Evolutionary conservation across 345 rosid species (phyloP), one percentile per base, ranked within the genome.

Genomic region (Theobroma cacao): DNA sequence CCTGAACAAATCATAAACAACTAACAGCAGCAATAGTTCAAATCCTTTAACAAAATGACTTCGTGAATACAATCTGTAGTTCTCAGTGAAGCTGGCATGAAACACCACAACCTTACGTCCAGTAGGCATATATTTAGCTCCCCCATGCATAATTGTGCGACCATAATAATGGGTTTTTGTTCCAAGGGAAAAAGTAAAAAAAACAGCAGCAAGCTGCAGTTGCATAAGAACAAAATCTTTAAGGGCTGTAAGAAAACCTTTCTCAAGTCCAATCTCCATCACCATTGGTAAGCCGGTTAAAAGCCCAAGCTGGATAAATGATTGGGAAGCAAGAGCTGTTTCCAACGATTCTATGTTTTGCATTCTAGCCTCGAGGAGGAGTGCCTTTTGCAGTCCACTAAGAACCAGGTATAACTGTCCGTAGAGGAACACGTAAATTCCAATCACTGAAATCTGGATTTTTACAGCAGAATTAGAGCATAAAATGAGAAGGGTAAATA

Each of bases 171-270:
- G 99, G 12, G 88, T 86, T 88, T 95, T 95, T 68, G 99, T 88
- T 38, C 99, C 99, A 60, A 93, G 93, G 20, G 97, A 92, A 89
- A 95, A 95, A 65, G 99, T 95, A 92, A 95, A 95, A 90, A 95
- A 95, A 81, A 93, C 87, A 68, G 98, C 87, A 77, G 99, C 99
- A 55, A 95, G 90, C 79, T 95, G 99, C 79, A 95, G 86, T 82
- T 95, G 99, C 98, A 95, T 92, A 70, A 95, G 98, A 76, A 93
- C 84, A 84, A 95, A 95, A 83, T 95, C 99, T 88, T 95, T 91
- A 68, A 95, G 80, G 75, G 98, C 97, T 65, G 84, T 87, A 50
- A 95, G 93, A 84, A 93, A 93, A 76, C 99, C 99, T 86, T 87
- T 95, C 86, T 95, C 99, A 36, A 95, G 93, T 58, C 96, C 99